A percentile compares a stretch with the other conserved stretches of the same genome.
Evolutionary conservation across 352 stramenopile genomes (phyloP).

Genomic region (Phytopythium kandeliae): DNA sequence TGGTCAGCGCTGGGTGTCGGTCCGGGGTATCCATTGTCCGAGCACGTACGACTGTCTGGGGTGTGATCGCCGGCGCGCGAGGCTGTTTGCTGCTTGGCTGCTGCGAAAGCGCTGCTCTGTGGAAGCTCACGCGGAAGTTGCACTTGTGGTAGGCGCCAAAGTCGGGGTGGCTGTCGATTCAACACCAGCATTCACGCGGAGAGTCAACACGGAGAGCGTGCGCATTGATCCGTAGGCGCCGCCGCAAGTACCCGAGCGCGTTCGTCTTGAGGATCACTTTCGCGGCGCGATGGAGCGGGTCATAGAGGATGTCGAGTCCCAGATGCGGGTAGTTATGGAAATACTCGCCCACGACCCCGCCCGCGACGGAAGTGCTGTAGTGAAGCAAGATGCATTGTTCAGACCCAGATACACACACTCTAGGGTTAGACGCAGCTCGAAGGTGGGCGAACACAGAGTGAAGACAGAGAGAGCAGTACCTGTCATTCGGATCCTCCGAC

Average conservation of each 20-base stretch:
- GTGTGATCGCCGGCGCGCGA: slow-evolving; percentile 42
- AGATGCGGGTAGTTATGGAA: slow-evolving; percentile 86
- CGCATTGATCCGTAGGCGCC: too few relatives aligned
- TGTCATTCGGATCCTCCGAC: slow-evolving; percentile 61
- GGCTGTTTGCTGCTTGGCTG: slow-evolving; percentile 43
- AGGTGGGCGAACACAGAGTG: not conserved
- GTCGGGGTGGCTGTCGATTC: slow-evolving; percentile 62
- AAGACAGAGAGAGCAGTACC: slow-evolving; percentile 18
- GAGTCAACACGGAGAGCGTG: too few relatives aligned
- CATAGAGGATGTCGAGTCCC: slow-evolving; percentile 72
- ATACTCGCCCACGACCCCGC: slow-evolving; percentile 59
- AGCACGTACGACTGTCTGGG: slow-evolving; percentile 53
- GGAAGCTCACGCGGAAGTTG: slow-evolving; percentile 71
- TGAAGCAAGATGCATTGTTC: too few relatives aligned
- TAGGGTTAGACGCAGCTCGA: too few relatives aligned
- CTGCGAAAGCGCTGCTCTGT: slow-evolving; percentile 28
- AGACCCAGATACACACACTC: slow-evolving; percentile 1
- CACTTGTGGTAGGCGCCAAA: slow-evolving; percentile 84
- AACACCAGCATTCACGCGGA: too few relatives aligned
- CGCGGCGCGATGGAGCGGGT: slow-evolving; percentile 55
- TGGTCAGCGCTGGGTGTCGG: not conserved
- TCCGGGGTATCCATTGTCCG: not conserved
- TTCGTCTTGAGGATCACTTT: slow-evolving; percentile 85
- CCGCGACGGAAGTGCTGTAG: slow-evolving; percentile 37
- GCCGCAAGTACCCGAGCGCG: slow-evolving; percentile 61